Percentiles rank a stretch among this genome's conserved stretches.
Evolutionary conservation across 441 rosid genomes (phyloP).

Genomic region (Arabidopsis hybrid): DNA sequence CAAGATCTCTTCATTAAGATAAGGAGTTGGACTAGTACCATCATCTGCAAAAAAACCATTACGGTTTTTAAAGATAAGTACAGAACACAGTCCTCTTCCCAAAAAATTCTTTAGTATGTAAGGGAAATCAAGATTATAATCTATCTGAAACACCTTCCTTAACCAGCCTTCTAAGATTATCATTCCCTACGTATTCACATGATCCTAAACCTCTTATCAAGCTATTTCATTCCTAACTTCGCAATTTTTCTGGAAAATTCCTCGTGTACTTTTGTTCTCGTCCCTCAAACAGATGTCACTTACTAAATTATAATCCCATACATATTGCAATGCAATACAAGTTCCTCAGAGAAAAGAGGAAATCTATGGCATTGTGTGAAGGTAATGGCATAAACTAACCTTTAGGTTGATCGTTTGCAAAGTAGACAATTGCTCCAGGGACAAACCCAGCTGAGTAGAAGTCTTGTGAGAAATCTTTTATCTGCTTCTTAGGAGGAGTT

Average conservation of each 20-base stretch:
- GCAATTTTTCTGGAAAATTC: not conserved
- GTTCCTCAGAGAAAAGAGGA: conserved; percentile 2
- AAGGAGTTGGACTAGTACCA: conserved; percentile 53
- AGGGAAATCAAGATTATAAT: not conserved
- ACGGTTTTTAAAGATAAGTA: not conserved
- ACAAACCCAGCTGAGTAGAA: conserved; percentile 82
- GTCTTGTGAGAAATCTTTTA: conserved; percentile 79
- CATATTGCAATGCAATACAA: conserved; percentile 16
- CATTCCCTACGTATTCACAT: not conserved
- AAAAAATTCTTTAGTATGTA: not conserved
- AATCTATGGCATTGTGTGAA: not conserved
- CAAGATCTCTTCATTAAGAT: conserved; percentile 75
- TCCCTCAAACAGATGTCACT: not conserved
- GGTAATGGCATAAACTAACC: conserved; percentile 53
- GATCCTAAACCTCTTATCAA: conserved; percentile 2
- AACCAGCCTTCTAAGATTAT: conserved; percentile 17
- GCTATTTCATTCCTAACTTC: conserved; percentile 1
- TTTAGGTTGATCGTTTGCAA: conserved; percentile 69
- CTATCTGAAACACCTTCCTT: conserved; percentile 1
- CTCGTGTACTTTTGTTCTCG: not conserved
- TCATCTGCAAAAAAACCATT: conserved; percentile 50
- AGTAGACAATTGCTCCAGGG: conserved; percentile 96
- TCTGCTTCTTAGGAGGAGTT: conserved; percentile 87
- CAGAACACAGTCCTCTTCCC: conserved; percentile 12
- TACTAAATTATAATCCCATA: conserved; percentile 4